These are phyloP conservation scores for Sugiyamaella mastotermitis DNA, from an alignment of 805 yeast genomes.

Conservation along the genomic window DNA sequence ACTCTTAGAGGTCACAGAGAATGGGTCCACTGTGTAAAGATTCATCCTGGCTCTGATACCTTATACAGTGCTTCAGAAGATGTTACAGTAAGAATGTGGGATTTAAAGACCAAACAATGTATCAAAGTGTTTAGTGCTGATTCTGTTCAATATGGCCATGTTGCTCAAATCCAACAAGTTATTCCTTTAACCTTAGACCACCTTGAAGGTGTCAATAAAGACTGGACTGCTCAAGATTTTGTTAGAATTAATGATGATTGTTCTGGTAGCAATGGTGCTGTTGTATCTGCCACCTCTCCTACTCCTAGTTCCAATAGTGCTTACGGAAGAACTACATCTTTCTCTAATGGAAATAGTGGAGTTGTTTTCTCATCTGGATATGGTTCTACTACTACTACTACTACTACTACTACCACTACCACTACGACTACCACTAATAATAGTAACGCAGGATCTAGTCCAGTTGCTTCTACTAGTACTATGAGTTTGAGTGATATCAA, in stretches of 20 bases:
- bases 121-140: conserved; percentile 68
- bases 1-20: conserved; percentile 91
- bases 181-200: conserved; percentile 77
- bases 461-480: background rate
- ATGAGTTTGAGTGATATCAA: conserved; percentile 4
- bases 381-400: background rate
- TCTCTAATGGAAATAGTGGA: background rate
- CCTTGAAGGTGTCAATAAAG: conserved; percentile 35
- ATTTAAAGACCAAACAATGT: conserved; percentile 72
- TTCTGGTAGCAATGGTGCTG: conserved; percentile 9
- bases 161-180: conserved; percentile 90
- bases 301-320: conserved; percentile 7
- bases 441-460: background rate
- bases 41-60: conserved; percentile 72
- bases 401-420: background rate
- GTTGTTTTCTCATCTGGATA: background rate
- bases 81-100: conserved; percentile 93
- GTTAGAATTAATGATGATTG: conserved; percentile 20
- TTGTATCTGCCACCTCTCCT: background rate
- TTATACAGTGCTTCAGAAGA: conserved; percentile 89
- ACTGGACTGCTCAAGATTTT: conserved; percentile 24
- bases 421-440: background rate
- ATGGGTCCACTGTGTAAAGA: conserved; percentile 85
- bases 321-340: background rate
- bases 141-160: conserved; percentile 58